A percentile compares a stretch with the other conserved stretches of the same genome.
phyloP scores from a whole-genome alignment of 1,284 basidiomycete species.

The Cryptococcus sp. region DNA sequence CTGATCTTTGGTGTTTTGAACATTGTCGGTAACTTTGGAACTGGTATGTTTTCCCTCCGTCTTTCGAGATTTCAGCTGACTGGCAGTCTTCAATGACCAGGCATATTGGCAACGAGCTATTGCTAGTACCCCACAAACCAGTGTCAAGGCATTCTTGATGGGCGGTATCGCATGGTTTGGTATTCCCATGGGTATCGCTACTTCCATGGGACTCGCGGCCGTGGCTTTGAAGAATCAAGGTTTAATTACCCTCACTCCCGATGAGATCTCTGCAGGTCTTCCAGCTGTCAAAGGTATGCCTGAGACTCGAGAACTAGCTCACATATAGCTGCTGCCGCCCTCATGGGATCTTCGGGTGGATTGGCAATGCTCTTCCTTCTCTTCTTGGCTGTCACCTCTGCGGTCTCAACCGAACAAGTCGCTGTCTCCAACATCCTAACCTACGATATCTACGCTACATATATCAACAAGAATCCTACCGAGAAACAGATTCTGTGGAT shows the following conservation, averaged over 20 bases:
- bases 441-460: conserved; percentile 64
- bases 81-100: conserved; percentile 55
- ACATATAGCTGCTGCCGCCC: conserved; percentile 64
- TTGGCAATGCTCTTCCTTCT: conserved; percentile 46
- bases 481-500: conserved; percentile 58
- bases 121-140: conserved; percentile 73
- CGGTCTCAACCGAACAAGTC: conserved; percentile 82
- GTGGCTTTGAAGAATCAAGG: conserved; percentile 66
- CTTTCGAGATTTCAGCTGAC: not conserved
- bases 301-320: conserved; percentile 34
- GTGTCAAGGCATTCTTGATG: conserved; percentile 80
- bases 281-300: conserved; percentile 56
- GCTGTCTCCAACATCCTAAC: conserved; percentile 74
- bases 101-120: conserved; percentile 72
- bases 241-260: conserved; percentile 52
- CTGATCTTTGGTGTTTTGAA: conserved; percentile 87
- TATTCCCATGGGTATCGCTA: conserved; percentile 61
- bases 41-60: not conserved
- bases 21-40: conserved; percentile 44
- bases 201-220: conserved; percentile 67
- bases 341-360: conserved; percentile 72
- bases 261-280: conserved; percentile 74
- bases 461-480: conserved; percentile 59
- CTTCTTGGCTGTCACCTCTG: conserved; percentile 67
- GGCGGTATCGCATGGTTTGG: conserved; percentile 88